Conservation (phyloP, 2,329 filamentous ascomycete species). For the Alternaria dauci region DNA sequence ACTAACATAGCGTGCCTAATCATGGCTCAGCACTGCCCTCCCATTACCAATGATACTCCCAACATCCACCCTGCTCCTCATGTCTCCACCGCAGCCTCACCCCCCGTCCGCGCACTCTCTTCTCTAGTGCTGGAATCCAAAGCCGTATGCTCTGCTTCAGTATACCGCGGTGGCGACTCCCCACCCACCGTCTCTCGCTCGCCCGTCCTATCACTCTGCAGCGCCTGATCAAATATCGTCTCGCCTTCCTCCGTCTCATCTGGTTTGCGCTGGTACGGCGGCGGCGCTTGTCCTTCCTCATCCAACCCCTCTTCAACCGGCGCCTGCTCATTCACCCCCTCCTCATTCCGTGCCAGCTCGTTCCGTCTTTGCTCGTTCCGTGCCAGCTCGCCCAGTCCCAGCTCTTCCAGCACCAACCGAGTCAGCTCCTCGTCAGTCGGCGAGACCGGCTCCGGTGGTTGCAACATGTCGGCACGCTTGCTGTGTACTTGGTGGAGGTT, state of each 20-base stretch:
- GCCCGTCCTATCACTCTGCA: not conserved
- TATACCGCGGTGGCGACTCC: not conserved
- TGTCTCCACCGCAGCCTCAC: not conserved
- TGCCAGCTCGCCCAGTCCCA: too few species aligned
- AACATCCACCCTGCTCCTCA: not conserved
- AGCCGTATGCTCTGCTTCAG: not conserved
- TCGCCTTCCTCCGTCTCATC: not conserved
- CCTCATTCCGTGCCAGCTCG: slow-evolving; percentile 30
- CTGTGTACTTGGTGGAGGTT: slow-evolving; percentile 22
- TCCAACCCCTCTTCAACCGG: slow-evolving; percentile 52
- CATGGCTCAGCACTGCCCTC: not conserved
- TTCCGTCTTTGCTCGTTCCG: too few species aligned
- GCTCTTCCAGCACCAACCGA: too few species aligned
- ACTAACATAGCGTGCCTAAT: not conserved
- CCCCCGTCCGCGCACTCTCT: not conserved
- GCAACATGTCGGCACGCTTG: slow-evolving; percentile 35
- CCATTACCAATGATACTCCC: not conserved
- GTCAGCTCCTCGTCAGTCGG: too few species aligned
- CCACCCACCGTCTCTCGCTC: not conserved
- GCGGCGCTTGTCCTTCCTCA: slow-evolving; percentile 70
- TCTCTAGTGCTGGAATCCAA: too few species aligned
- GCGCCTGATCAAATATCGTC: not conserved
- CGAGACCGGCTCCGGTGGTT: slow-evolving; percentile 39
- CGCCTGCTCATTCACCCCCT: slow-evolving; percentile 70
- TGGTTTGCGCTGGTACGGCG: slow-evolving; percentile 59